Base-by-base conservation (phyloP, 2,329 filamentous ascomycete species). In the Neocucurbitaria cava region DNA sequence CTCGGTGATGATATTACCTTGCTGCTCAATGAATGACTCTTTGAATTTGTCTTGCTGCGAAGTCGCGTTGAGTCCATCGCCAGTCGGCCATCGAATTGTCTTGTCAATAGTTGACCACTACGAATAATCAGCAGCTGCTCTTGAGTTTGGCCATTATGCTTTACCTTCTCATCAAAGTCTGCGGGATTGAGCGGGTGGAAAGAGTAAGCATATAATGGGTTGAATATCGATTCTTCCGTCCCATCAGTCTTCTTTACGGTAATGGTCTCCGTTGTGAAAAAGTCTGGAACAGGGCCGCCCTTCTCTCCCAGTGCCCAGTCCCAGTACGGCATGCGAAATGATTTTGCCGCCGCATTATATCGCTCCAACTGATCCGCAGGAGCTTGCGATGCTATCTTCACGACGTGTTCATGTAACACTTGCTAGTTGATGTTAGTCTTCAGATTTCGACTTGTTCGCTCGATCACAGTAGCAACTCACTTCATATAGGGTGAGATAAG, bases 401-500 rank as follows among this genome's bases (percentile, higher is more conserved):
- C 58, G 3, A 74, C 59, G 17, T 66, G 55, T 3, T 54, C 53
- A n/a, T 69, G 61, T 1, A 75, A 40, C n/a, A 66, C 54, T 73
- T 74, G 66, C 72, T 76, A 31, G 17, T 23, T 24, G 7, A 24
- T 7, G 38, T 40, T 11, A 40, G 38, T 13, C 17, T 35, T 15
- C n/a, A 35, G 13, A n/a, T 35, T 17, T 13, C 17, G 5, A 6
- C 31, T n/a, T 5, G 8, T 10, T 4, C 31, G 15, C 26, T 1
- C 24, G n/a, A n/a, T n/a, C n/a, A n/a, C n/a, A n/a, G n/a, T 30
- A 11, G 3, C 7, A 18, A 44, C 68, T 44, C 62, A 84, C 83
- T 76, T 89, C 82, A 58, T 80, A 87, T 1, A 89, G 76, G 1
- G 84, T 79, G 35, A 96, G 78, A 73, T 95, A 96, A 0, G 91